A percentile compares a stretch with the other conserved stretches of the same genome.
Conservation (phyloP, 108 stramenopile species). For the Nitzschia sp. region DNA sequence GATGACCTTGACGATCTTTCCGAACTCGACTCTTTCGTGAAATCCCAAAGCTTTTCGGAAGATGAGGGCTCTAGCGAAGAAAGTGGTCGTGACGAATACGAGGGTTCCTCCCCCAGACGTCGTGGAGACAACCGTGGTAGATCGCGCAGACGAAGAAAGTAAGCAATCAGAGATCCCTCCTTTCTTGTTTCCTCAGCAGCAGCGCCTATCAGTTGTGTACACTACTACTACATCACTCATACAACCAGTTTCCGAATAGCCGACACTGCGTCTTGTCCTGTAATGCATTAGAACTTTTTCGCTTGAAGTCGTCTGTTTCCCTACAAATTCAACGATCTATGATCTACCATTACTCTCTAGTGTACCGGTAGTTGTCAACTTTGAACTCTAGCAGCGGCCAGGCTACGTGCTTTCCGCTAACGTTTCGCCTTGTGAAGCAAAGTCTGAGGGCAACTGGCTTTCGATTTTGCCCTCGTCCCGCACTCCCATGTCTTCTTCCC, state of each 20-base stretch:
- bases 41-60: conserved; percentile 2
- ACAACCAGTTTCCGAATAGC: not conserved
- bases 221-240: conserved; percentile 1
- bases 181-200: not conserved
- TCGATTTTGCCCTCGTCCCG: too few species aligned
- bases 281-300: too few species aligned
- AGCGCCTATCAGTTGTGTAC: not conserved
- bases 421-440: too few species aligned
- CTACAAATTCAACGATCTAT: too few species aligned
- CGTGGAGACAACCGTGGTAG: not conserved
- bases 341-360: too few species aligned
- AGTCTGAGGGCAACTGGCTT: too few species aligned
- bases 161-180: not conserved
- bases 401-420: too few species aligned
- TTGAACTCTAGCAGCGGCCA: too few species aligned
- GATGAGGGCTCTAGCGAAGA: conserved; percentile 8
- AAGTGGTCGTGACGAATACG: conserved; percentile 10
- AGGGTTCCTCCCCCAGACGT: not conserved
- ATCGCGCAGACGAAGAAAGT: conserved; percentile 16
- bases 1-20: conserved; percentile 13
- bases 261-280: not conserved
- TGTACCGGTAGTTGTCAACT: too few species aligned
- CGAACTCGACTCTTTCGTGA: not conserved
- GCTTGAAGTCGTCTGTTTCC: too few species aligned
- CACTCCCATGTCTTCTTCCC: too few species aligned